Evolutionary conservation across 176 grass and related monocot genomes (phyloP), one percentile per base, ranked within the genome.

Genomic region (Lolium multiflorum): DNA sequence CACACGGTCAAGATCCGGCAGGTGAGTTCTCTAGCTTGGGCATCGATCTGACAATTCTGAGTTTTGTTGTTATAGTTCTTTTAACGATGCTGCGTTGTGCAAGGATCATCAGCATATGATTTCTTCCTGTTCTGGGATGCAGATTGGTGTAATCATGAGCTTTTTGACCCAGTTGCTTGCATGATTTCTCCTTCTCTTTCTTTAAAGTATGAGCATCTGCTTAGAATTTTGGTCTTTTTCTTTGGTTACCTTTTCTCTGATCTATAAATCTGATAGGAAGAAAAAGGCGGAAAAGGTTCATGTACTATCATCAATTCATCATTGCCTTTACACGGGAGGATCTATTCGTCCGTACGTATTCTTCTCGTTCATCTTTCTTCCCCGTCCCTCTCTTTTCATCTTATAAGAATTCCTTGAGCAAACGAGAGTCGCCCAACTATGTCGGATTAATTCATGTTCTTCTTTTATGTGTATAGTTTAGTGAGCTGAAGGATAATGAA

Each of bases 61-160:
- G 48, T 68, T 49, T 28, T 2, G 13, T 41, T 28, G 2, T 28
- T 25, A 11, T 78, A 6, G 22, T 49, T 49, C 10, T 49, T 9
- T 49, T 49, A 51, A 51, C 57, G 18, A 58, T 48, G 49, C 10
- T 57, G 11, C 24, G 15, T 50, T 46, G 26, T 12, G 18, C 20
- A 18, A 7, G 37, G 59, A 76, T 67, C 49, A 59, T 85, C 81
- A 76, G 88, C 69, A 20, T 54, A 54, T 7, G 57, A 59, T 70
- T 89, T 81, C 70, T 26, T 69, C 17, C 28, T 59, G 83, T 74
- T 89, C 25, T 79, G 48, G 83, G 78, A 82, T 76, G 88, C 62
- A 90, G 88, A 90, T 90, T 89, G 88, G 51, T 82, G 78, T 68
- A 82, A 86, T 90, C 83, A 86, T 90, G 63, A 77, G 26, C 61